Evolutionary conservation across 169 alveolate genomes (phyloP), one percentile per base, ranked within the genome.

Genomic region (Plasmodium vinckei): DNA sequence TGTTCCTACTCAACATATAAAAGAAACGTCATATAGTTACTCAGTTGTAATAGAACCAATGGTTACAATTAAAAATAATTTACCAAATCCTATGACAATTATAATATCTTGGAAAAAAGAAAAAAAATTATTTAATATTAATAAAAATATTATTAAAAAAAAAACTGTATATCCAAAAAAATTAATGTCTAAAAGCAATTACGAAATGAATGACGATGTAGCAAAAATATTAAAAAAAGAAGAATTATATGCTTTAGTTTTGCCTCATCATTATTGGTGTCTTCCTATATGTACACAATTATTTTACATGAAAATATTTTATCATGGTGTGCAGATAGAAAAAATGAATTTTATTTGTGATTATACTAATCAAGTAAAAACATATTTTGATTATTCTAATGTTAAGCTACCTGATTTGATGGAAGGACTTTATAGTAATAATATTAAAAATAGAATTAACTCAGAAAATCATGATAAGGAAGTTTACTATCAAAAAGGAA

Each of bases 81-180:
- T 92, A n/a, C 94, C 95, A 3, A 89, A 87, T 67, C 95, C 92
- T 44, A 92, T 92, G 21, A 87, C 95, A 9, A 87, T 92, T 39
- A 86, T 86, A n/a, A 64, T 92, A 9, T 46, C 82, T 51, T 77
- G 88, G 72, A 70, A 91, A 59, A 88, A 92, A 61, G 84, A 70
- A 72, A 88, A 54, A 72, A 67, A 49, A 6, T 17, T 53, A 53
- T 75, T 75, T 69, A 61, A 72, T 54, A 39, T 64, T n/a, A 60
- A 42, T 27, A 72, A 77, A 71, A 56, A 57, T 25, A 53, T 46
- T 53, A 54, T 19, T 1, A 54, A 79, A 47, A 70, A 79, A 10
- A 65, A 79, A 64, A 12, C 17, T 19, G n/a, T 79, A 6, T 46
- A 67, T 23, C 61, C 42, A 19, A 67, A 44, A 13, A 21, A 61